phyloP scores from a whole-genome alignment of 441 rosid species.

The Pelargonium citronellum region DNA sequence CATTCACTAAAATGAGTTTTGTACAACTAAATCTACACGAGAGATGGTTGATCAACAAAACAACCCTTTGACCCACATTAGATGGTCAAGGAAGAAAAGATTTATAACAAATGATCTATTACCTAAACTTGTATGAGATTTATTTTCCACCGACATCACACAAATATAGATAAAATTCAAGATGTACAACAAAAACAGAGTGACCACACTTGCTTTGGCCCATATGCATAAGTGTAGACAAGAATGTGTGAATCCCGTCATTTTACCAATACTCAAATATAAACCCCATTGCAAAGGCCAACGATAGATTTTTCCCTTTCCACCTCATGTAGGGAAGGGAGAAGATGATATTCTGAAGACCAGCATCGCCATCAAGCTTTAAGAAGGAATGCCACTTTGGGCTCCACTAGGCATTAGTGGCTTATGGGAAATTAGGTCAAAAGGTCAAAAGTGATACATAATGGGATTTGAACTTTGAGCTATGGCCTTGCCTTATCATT shows the following conservation, averaged over 20 bases:
- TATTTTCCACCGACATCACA: conserved; percentile 14
- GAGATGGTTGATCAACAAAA: conserved; percentile 1
- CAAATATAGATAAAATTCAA: conserved; percentile 6
- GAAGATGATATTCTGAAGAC: conserved; percentile 20
- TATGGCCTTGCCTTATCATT: conserved; percentile 12
- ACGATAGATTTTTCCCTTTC: conserved; percentile 15
- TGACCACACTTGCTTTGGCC: conserved; percentile 12
- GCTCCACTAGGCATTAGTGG: conserved; percentile 17
- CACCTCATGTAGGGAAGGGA: conserved; percentile 17
- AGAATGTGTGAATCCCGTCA: neutral
- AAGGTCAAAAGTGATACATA: neutral
- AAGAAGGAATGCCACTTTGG: conserved; percentile 9
- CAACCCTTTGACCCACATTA: neutral
- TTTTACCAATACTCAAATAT: neutral
- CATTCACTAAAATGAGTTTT: neutral
- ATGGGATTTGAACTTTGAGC: conserved; percentile 1
- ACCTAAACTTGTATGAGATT: neutral
- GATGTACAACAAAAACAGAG: conserved; percentile 6
- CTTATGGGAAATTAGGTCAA: neutral
- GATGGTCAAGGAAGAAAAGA: conserved; percentile 6
- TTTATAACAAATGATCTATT: neutral
- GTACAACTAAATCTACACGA: neutral
- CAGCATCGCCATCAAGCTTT: conserved; percentile 9
- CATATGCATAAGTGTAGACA: conserved; percentile 3
- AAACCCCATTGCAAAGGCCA: neutral